Evolutionary conservation across 257 asterid species (phyloP), one percentile per base, ranked within the genome.

Genomic region (Nicotiana benthamiana): DNA sequence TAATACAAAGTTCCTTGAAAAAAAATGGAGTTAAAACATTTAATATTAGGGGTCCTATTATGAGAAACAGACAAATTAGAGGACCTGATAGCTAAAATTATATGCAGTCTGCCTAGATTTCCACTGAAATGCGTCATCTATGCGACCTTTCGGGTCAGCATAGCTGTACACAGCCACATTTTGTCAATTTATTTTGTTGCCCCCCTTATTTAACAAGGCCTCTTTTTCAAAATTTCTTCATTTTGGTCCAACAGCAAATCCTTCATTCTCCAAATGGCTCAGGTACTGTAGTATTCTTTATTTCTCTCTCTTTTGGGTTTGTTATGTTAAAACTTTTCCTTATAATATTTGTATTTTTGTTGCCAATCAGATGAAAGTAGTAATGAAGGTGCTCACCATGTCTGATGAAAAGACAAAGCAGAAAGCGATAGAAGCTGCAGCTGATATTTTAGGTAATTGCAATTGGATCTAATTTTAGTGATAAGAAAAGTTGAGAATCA

Each of bases 381-480:
- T 91, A 64, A 7, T 93, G 86, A 92, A 80, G 89, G 87, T 93
- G 43, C 40, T 88, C 20, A 92, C 93, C 80, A 92, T 92, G 98
- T 84, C 93, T 17, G 97, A 93, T 86, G 94, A 93, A 48, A 93
- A 84, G 83, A 93, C 96, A 20, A 93, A 90, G 89, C 91, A 93
- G 87, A 93, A 88, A 82, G 94, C 97, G 78, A 88, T 92, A 0
- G 97, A 92, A 88, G 98, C 97, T 17, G 97, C 94, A 51, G 97
- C 98, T 20, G 96, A 93, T 85, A 84, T 93, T 61, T 27, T 80
- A 1, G 97, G 98, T 93, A 87, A 10, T 2, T 66, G 46, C 10
- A 1, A 40, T 40, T 40, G 46, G 46, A 40, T 40, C 46, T 40
- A 1, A 11, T 40, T 40, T 40, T 40, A 8, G 46, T 40, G 0